These are phyloP conservation scores for Syncephalastrum monosporum DNA, from an alignment of 371 early-diverging fungal genomes.

Conservation along the genomic window DNA sequence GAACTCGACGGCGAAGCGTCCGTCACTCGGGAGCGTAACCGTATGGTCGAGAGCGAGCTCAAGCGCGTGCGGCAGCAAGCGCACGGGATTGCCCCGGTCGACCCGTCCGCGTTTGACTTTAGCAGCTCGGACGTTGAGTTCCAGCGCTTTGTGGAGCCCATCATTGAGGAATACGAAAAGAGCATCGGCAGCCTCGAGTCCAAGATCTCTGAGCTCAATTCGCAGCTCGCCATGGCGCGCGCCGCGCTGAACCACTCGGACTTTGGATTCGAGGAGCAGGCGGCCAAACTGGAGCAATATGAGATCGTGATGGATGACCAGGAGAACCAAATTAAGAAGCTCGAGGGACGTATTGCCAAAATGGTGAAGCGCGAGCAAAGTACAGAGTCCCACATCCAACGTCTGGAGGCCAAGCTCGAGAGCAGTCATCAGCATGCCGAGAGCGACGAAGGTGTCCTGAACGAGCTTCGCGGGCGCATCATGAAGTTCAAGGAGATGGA, in stretches of 20 bases:
- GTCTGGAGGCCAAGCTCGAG: constrained; percentile 40
- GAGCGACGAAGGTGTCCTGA: constrained; percentile 30
- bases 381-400: constrained; percentile 34
- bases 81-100: neutral
- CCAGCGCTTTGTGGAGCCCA: constrained; percentile 62
- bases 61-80: constrained; percentile 19
- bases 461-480: constrained; percentile 32
- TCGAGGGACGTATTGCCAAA: constrained; percentile 20
- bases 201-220: constrained; percentile 52
- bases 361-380: constrained; percentile 29
- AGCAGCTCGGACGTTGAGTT: constrained; percentile 31
- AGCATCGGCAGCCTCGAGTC: constrained; percentile 51
- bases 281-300: constrained; percentile 30
- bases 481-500: constrained; percentile 42
- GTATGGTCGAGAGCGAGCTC: constrained; percentile 37
- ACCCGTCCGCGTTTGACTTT: neutral
- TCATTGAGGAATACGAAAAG: constrained; percentile 70
- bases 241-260: constrained; percentile 56
- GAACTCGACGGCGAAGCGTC: constrained; percentile 40
- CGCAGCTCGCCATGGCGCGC: constrained; percentile 53
- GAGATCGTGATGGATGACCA: constrained; percentile 31
- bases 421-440: constrained; percentile 33
- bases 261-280: constrained; percentile 49
- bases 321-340: constrained; percentile 32
- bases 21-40: constrained; percentile 37